phyloP scores from a whole-genome alignment of 2,329 filamentous ascomycete genomes.

The Talaromyces sp. region DNA sequence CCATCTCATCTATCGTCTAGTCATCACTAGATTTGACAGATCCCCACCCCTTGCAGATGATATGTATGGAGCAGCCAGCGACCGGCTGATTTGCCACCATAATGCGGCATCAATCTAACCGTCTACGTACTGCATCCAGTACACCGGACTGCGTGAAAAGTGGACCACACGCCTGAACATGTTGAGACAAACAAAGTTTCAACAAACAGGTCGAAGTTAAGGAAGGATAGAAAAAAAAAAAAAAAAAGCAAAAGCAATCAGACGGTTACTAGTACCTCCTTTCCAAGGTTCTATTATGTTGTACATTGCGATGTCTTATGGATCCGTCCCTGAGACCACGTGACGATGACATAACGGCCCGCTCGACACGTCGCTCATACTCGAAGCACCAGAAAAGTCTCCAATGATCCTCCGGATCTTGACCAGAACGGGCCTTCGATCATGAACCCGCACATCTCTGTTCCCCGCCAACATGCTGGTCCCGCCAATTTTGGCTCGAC shows the following conservation, averaged over 20 bases:
- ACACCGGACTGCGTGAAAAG: too few species aligned
- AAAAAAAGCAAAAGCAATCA: too few species aligned
- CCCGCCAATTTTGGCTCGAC: constrained; percentile 57
- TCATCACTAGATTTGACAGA: too few species aligned
- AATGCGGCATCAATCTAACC: not conserved
- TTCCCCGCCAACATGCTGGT: constrained; percentile 60
- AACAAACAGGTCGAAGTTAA: too few species aligned
- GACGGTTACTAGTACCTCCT: too few species aligned
- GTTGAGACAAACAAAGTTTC: too few species aligned
- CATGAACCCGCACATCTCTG: constrained; percentile 64
- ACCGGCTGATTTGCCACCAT: not conserved
- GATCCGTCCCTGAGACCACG: constrained; percentile 4
- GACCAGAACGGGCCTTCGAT: constrained; percentile 18
- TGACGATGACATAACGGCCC: constrained; percentile 22
- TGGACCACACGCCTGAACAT: too few species aligned
- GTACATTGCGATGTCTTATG: too few species aligned
- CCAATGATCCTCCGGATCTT: constrained; percentile 17
- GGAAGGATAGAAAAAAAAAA: too few species aligned
- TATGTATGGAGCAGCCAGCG: not conserved
- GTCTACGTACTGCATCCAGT: too few species aligned
- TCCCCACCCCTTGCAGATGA: not conserved
- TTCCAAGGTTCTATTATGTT: too few species aligned
- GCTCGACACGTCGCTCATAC: constrained; percentile 15
- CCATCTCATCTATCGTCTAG: too few species aligned
- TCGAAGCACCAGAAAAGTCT: not conserved